Evolutionary conservation across 164 flowering plant species (phyloP).

Genomic region (Liquidambar formosana): DNA sequence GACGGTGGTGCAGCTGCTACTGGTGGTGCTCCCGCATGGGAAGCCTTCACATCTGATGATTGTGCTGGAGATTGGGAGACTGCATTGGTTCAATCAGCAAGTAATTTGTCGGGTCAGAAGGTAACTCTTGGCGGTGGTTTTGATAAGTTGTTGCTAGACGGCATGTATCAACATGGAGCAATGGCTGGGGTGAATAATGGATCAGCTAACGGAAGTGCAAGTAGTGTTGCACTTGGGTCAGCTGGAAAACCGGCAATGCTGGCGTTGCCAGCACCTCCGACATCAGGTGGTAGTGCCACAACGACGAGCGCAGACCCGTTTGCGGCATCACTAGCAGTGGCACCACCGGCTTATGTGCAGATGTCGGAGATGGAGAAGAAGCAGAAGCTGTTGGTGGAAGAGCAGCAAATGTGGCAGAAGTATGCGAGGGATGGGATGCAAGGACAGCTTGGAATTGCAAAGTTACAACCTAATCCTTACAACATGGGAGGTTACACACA

Average conservation of each 20-base stretch:
- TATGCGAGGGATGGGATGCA: slow-evolving; percentile 74
- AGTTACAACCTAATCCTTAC: slow-evolving; percentile 22
- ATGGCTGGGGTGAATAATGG: slow-evolving; percentile 2
- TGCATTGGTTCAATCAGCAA: slow-evolving; percentile 46
- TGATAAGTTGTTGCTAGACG: slow-evolving; percentile 38
- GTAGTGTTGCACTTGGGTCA: slow-evolving; percentile 66
- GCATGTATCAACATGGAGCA: slow-evolving; percentile 62
- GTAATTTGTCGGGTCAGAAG: slow-evolving; percentile 37
- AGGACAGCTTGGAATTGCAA: slow-evolving; percentile 48
- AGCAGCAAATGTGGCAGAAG: slow-evolving; percentile 88
- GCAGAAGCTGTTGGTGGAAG: slow-evolving; percentile 62
- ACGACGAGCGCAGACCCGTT: slow-evolving; percentile 52
- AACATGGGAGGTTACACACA: slow-evolving; percentile 38
- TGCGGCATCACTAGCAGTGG: slow-evolving; percentile 60
- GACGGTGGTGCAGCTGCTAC: slow-evolving; percentile 36
- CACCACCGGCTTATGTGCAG: slow-evolving; percentile 83
- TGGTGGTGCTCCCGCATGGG: slow-evolving; percentile 42
- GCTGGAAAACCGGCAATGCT: slow-evolving; percentile 54
- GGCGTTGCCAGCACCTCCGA: slow-evolving; percentile 67
- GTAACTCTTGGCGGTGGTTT: slow-evolving; percentile 41
- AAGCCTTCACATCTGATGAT: slow-evolving; percentile 44
- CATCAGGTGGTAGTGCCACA: not conserved
- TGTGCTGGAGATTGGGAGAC: slow-evolving; percentile 79
- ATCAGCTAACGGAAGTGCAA: slow-evolving; percentile 55
- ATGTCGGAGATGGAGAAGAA: slow-evolving; percentile 91